These are phyloP conservation scores for Cryphonectria radicalis DNA, from an alignment of 2,329 filamentous ascomycete genomes.

Conservation along the genomic window DNA sequence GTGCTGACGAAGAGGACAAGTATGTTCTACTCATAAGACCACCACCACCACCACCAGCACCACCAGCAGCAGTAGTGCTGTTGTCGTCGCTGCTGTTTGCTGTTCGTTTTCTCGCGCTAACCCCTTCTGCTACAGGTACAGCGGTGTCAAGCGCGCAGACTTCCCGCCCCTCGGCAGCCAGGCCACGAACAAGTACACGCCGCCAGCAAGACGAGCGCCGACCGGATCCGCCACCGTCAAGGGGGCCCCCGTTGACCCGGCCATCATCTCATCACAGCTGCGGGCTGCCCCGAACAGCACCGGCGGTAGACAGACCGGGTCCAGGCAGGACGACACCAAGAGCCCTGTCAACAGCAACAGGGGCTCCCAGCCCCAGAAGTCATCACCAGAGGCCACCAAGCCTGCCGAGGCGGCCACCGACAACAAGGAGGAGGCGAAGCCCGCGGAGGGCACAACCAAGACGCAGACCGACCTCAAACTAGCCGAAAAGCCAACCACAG, in stretches of 20 bases:
- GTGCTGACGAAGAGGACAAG: conserved; percentile 91
- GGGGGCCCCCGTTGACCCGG: conserved; percentile 80
- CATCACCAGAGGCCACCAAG: conserved; percentile 32
- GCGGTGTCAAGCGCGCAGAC: conserved; percentile 78
- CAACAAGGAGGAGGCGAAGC: conserved; percentile 40
- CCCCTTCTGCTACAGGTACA: conserved; percentile 66
- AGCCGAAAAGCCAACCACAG: conserved; percentile 27
- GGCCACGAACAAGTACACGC: conserved; percentile 76
- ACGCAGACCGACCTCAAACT: conserved; percentile 33
- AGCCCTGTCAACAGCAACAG: conserved; percentile 41
- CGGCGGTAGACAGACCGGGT: conserved; percentile 44
- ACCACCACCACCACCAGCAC: too few species aligned
- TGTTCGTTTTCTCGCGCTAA: conserved; percentile 16
- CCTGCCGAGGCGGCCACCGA: conserved; percentile 35
- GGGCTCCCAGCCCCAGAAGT: conserved; percentile 33
- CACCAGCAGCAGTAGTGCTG: conserved; percentile 17
- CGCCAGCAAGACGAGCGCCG: conserved; percentile 83
- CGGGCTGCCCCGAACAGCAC: conserved; percentile 42
- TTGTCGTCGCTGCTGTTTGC: neutral
- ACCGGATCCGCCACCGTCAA: conserved; percentile 73
- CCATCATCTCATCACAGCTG: conserved; percentile 88
- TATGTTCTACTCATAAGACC: conserved; percentile 45
- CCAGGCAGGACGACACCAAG: conserved; percentile 43
- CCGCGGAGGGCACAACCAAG: conserved; percentile 37
- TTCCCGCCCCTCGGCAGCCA: conserved; percentile 67